Conservation (phyloP, 2,329 filamentous ascomycete species). For the Trichothecium sympodiale region DNA sequence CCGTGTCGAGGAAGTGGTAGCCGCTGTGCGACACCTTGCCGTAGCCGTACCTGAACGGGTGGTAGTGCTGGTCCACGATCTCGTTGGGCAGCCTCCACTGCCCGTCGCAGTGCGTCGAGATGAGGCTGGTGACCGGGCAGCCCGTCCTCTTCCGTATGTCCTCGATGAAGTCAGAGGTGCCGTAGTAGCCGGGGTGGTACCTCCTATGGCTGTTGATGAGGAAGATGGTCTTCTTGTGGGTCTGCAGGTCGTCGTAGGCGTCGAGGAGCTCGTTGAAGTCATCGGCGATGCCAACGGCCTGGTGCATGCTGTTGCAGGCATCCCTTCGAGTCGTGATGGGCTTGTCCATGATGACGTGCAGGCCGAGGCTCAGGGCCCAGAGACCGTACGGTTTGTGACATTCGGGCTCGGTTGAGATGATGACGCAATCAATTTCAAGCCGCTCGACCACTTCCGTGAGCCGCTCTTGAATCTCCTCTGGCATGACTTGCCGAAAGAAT, state of each 20-base stretch:
- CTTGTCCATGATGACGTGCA: slow-evolving; percentile 6
- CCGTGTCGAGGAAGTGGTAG: too few species aligned
- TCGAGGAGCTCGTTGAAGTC: slow-evolving; percentile 3
- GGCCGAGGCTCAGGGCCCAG: slow-evolving; percentile 3
- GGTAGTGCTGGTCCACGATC: too few species aligned
- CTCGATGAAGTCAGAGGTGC: slow-evolving; percentile 4
- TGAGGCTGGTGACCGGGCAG: too few species aligned
- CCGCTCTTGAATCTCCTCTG: background rate
- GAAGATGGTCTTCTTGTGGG: slow-evolving; percentile 2
- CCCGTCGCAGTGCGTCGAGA: too few species aligned
- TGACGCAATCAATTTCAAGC: slow-evolving; percentile 1
- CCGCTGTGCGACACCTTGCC: too few species aligned
- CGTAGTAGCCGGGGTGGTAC: slow-evolving; percentile 4
- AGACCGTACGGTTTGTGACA: slow-evolving; percentile 5
- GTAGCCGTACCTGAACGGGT: too few species aligned
- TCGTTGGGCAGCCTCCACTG: too few species aligned
- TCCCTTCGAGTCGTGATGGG: slow-evolving; percentile 3
- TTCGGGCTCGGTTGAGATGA: slow-evolving; percentile 3
- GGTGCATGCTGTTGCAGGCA: background rate
- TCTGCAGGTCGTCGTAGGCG: slow-evolving; percentile 4
- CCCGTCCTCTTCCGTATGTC: too few species aligned
- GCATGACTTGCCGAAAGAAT: too few species aligned
- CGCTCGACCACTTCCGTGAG: background rate
- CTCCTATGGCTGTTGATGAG: slow-evolving; percentile 5
- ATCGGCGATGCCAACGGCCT: slow-evolving; percentile 3